phyloP scores from a whole-genome alignment of 345 rosid genomes.

The Heritiera littoralis region DNA sequence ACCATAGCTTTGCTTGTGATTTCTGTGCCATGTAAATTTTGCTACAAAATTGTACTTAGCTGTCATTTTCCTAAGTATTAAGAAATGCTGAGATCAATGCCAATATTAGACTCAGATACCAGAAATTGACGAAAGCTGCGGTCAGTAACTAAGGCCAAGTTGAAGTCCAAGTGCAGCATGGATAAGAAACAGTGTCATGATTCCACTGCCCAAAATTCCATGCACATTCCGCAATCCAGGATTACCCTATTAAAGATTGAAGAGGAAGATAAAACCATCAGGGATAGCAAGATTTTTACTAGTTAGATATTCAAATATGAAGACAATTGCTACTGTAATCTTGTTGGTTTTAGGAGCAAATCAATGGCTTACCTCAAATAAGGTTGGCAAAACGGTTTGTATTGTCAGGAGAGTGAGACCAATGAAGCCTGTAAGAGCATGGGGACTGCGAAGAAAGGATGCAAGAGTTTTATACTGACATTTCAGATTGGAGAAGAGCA shows the following conservation, averaged over 20 bases:
- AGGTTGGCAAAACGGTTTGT: slow-evolving; percentile 68
- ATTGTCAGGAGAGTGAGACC: slow-evolving; percentile 77
- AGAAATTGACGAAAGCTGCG: neutral
- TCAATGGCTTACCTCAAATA: slow-evolving; percentile 63
- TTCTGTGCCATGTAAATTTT: neutral
- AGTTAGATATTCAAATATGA: too few relatives aligned
- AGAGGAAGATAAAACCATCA: neutral
- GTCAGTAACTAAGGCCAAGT: slow-evolving; percentile 80
- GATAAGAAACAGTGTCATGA: slow-evolving; percentile 78
- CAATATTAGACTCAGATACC: neutral
- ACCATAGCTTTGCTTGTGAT: neutral
- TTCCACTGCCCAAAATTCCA: slow-evolving; percentile 88
- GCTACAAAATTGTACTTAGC: slow-evolving; percentile 10
- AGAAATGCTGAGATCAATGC: neutral
- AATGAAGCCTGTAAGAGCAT: slow-evolving; percentile 76
- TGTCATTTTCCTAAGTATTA: neutral
- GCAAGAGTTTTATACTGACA: neutral
- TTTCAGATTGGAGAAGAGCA: neutral
- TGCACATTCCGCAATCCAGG: slow-evolving; percentile 82
- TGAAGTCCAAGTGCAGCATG: slow-evolving; percentile 84
- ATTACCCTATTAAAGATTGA: slow-evolving; percentile 54
- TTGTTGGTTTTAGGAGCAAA: neutral
- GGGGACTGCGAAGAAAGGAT: slow-evolving; percentile 58
- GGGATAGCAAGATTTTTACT: neutral
- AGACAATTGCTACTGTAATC: too few relatives aligned